Evolutionary conservation across 139 green algal species (phyloP), one percentile per base, ranked within the genome.

Genomic region (Dunaliella sp.): DNA sequence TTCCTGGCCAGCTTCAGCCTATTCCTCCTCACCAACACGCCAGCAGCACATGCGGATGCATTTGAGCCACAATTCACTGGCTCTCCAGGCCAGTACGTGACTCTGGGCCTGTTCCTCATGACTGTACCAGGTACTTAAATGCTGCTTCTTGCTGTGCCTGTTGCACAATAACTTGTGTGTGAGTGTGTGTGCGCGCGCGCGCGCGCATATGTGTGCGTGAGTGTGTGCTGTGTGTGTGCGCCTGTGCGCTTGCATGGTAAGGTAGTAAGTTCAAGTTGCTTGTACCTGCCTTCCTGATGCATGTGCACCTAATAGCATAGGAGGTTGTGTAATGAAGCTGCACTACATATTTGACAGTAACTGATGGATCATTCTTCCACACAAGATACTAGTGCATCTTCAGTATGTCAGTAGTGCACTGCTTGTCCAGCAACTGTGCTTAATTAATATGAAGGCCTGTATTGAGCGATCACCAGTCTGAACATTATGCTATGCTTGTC

Each of bases 91-190:
- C 95, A 97, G 36, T 98, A 96, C 36, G 96, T 97, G 2, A 97
- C 93, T 28, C 87, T 98, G 33, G 95, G 90, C 1, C 90, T 98
- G 0, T 97, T 98, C 85, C 74, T 98, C 0, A 88, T 98, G 88
- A 86, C 38, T 37, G 86, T 91, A 38, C 88, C 88, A 87, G 88
- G 88, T 90, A 35, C 22, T 26, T 30, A 26, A 34, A 26, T 3
- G 34, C n/a, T n/a, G 24, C 58, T 75, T 75, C 22, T 21, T 21
- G 21, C 21, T n/a, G 58, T 21, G 58, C 58, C 21, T 21, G 21
- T 75, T 75, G 21, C 58, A 81, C 75, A 81, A 81, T 36, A 22
- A 36, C 25, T 81, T 81, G 25, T 22, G 32, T 12, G 75, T 12
- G 26, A 36, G 25, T 28, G 24, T 36, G 12, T 24, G 12, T 22